These are phyloP conservation scores for Dillenia turbinata DNA, from an alignment of 164 flowering plant genomes.

Conservation along the genomic window DNA sequence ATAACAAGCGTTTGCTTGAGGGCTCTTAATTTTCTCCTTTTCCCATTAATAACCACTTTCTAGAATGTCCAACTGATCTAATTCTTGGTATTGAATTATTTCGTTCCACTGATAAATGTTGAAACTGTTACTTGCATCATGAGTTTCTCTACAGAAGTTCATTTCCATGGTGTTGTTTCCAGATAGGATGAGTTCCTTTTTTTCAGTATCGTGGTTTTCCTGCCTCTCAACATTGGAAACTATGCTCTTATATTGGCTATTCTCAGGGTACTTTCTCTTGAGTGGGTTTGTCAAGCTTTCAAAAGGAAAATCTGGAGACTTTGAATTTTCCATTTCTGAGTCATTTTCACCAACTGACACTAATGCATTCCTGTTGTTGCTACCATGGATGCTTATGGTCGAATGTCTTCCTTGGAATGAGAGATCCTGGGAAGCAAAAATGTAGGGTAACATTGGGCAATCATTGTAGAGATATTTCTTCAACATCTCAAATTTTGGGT, in stretches of 20 bases:
- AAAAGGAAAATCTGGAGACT: constrained; percentile 7
- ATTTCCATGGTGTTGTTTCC: constrained; percentile 3
- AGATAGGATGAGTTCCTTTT: constrained; percentile 5
- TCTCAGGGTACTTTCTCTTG: constrained; percentile 14
- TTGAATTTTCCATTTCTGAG: constrained; percentile 9
- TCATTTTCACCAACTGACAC: constrained; percentile 13
- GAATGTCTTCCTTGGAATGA: constrained; percentile 16
- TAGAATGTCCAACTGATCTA: constrained; percentile 8
- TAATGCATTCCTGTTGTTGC: constrained; percentile 4
- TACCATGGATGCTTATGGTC: constrained; percentile 11
- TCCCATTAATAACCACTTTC: background rate
- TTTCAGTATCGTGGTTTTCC: background rate
- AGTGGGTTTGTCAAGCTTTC: constrained; percentile 17
- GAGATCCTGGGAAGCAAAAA: constrained; percentile 22
- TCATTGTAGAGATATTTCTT: constrained; percentile 16
- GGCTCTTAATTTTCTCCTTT: background rate
- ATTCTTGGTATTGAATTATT: constrained; percentile 14
- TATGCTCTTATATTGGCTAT: constrained; percentile 2
- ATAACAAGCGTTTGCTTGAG: background rate
- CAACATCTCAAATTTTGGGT: constrained; percentile 7
- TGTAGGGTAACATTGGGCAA: constrained; percentile 25
- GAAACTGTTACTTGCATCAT: constrained; percentile 11
- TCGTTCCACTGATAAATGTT: constrained; percentile 7
- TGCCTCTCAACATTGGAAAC: no score
- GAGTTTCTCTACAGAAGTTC: constrained; percentile 14